Percentiles rank a stretch among this genome's conserved stretches.
phyloP scores from a whole-genome alignment of 257 asterid genomes.

The Scutellaria baicalensis region DNA sequence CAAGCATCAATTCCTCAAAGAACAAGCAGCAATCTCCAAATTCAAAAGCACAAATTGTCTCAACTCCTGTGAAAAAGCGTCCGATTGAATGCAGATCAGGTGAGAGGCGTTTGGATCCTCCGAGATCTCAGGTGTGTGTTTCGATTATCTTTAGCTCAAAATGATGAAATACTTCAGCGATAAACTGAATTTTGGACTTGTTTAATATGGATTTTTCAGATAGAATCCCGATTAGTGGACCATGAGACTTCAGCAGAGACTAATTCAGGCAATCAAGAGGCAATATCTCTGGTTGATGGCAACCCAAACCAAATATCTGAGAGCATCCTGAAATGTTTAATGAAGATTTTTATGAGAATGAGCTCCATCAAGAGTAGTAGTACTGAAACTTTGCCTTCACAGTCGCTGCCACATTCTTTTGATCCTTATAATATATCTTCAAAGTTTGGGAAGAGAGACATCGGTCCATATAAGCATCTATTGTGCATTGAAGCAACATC shows the following conservation, averaged over 20 bases:
- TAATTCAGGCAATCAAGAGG: slow-evolving; percentile 20
- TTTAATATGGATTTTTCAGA: slow-evolving; percentile 25
- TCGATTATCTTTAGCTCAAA: not conserved
- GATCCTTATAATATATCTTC: slow-evolving; percentile 61
- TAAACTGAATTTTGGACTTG: not conserved
- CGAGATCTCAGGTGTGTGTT: slow-evolving; percentile 38
- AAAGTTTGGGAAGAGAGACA: slow-evolving; percentile 55
- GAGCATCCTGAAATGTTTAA: slow-evolving; percentile 68
- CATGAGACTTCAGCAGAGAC: slow-evolving; percentile 29
- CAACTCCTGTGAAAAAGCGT: slow-evolving; percentile 44
- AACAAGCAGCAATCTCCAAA: slow-evolving; percentile 37
- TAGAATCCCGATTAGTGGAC: slow-evolving; percentile 25
- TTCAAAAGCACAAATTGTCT: slow-evolving; percentile 25
- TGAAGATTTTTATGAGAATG: slow-evolving; percentile 59
- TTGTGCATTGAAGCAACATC: slow-evolving; percentile 49
- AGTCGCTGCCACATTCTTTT: slow-evolving; percentile 24
- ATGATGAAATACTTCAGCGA: not conserved
- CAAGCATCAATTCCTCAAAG: slow-evolving; percentile 31
- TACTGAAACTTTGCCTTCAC: slow-evolving; percentile 39
- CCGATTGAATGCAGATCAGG: slow-evolving; percentile 28
- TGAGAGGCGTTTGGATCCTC: slow-evolving; percentile 41
- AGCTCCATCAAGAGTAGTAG: slow-evolving; percentile 43
- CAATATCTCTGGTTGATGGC: slow-evolving; percentile 19
- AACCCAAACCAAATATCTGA: slow-evolving; percentile 72
- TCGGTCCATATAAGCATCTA: slow-evolving; percentile 72